Evolutionary conservation across 495 filamentous ascomycete species (phyloP).

Genomic region (Polyplosphaeria fusca): DNA sequence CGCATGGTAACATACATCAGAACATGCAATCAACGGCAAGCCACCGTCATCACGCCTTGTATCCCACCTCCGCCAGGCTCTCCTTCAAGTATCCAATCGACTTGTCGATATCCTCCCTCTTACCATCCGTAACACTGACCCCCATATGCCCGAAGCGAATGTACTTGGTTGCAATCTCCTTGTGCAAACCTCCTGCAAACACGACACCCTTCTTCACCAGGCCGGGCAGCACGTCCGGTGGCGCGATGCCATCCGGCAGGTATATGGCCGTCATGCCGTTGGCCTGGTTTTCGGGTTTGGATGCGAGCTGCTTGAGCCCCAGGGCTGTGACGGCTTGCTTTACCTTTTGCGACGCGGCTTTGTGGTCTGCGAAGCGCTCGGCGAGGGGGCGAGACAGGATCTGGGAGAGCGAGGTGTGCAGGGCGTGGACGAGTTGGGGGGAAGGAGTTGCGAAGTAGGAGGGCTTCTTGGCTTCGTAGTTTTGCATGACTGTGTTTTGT

Average conservation of each 20-base stretch:
- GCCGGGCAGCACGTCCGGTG: conserved; percentile 78
- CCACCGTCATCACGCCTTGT: conserved; percentile 35
- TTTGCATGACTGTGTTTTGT: too few relatives aligned
- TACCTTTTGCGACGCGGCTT: conserved; percentile 69
- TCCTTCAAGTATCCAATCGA: conserved; percentile 75
- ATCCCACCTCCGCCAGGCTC: conserved; percentile 66
- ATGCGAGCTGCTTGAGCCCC: conserved; percentile 80
- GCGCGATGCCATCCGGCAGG: conserved; percentile 76
- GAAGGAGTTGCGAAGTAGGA: conserved; percentile 97
- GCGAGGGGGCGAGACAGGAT: conserved; percentile 74
- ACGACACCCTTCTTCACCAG: conserved; percentile 87
- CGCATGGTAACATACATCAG: too few relatives aligned
- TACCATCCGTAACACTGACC: conserved; percentile 72
- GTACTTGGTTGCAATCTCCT: conserved; percentile 70
- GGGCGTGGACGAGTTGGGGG: conserved; percentile 88
- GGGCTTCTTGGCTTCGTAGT: conserved; percentile 94
- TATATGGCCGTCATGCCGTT: conserved; percentile 98
- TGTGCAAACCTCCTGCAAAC: conserved; percentile 93
- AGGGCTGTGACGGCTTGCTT: conserved; percentile 76
- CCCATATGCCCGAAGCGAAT: conserved; percentile 92
- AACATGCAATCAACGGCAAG: too few relatives aligned
- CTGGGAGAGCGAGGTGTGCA: conserved; percentile 88
- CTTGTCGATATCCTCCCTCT: conserved; percentile 69
- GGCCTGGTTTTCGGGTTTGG: conserved; percentile 83
- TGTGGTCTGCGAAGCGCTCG: conserved; percentile 77